These are phyloP conservation scores for Calophaca sinica DNA, from an alignment of 306 rosid genomes.

Conservation along the genomic window DNA sequence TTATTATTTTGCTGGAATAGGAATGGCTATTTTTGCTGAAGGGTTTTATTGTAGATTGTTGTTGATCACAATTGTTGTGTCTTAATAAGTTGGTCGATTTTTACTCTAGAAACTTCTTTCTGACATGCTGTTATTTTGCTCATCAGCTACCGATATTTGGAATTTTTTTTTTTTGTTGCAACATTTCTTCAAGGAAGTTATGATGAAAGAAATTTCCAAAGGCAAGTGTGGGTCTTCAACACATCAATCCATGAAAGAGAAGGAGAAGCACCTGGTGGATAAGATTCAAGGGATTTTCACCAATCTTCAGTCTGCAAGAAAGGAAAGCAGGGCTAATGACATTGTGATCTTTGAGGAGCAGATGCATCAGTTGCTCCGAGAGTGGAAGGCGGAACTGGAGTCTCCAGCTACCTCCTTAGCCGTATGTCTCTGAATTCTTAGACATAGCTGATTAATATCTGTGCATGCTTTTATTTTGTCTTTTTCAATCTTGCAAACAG, in stretches of 20 bases:
- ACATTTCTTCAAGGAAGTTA: conserved; percentile 38
- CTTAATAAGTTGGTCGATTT: neutral
- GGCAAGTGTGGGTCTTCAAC: conserved; percentile 73
- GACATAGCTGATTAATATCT: neutral
- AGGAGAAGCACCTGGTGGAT: conserved; percentile 80
- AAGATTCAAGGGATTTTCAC: conserved; percentile 80
- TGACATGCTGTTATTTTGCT: neutral
- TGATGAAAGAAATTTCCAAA: conserved; percentile 70
- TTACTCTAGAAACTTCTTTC: neutral
- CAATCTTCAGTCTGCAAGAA: conserved; percentile 83
- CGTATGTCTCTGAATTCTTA: conserved; percentile 43
- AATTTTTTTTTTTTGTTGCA: neutral
- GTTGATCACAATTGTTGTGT: conserved; percentile 15
- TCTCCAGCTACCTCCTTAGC: conserved; percentile 83
- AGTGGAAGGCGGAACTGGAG: conserved; percentile 89
- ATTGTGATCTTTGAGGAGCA: conserved; percentile 76
- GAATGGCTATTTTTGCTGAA: neutral
- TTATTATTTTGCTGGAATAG: conserved; percentile 1
- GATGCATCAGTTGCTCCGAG: conserved; percentile 89
- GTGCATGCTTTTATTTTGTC: neutral
- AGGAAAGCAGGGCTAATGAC: conserved; percentile 76
- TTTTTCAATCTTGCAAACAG: conserved; percentile 10
- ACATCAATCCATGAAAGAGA: conserved; percentile 76
- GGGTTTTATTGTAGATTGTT: conserved; percentile 21
- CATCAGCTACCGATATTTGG: neutral